Percentiles rank a stretch among this genome's conserved stretches.
phyloP scores from a whole-genome alignment of 495 filamentous ascomycete species.

The Penicillium subrubescens region DNA sequence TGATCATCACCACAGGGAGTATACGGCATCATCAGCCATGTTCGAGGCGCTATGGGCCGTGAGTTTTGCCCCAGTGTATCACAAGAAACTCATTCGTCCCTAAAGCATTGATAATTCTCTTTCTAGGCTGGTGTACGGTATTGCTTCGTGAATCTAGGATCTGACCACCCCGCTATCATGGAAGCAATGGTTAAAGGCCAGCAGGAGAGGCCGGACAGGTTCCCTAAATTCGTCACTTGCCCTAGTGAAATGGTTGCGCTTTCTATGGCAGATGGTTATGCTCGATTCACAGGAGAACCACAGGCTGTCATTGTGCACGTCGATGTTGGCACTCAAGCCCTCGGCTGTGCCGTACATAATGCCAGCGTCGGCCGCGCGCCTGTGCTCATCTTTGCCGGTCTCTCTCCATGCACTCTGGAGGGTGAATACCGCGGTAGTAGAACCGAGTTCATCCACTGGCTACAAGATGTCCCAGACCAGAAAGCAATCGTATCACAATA shows the following conservation, averaged over 20 bases:
- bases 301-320: background rate
- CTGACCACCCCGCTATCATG: background rate
- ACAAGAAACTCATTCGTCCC: background rate
- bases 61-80: background rate
- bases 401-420: background rate
- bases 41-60: background rate
- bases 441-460: background rate
- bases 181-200: background rate
- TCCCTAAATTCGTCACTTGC: background rate
- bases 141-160: background rate
- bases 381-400: background rate
- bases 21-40: background rate
- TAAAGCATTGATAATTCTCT: background rate
- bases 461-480: background rate
- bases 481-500: background rate
- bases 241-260: background rate
- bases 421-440: background rate
- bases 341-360: background rate
- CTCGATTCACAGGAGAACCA: background rate
- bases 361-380: background rate
- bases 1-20: background rate
- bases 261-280: background rate
- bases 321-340: background rate
- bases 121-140: background rate
- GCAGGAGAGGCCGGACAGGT: background rate